These are phyloP conservation scores for Annona cherimola DNA, from an alignment of 164 flowering plant species.

Conservation along the genomic window DNA sequence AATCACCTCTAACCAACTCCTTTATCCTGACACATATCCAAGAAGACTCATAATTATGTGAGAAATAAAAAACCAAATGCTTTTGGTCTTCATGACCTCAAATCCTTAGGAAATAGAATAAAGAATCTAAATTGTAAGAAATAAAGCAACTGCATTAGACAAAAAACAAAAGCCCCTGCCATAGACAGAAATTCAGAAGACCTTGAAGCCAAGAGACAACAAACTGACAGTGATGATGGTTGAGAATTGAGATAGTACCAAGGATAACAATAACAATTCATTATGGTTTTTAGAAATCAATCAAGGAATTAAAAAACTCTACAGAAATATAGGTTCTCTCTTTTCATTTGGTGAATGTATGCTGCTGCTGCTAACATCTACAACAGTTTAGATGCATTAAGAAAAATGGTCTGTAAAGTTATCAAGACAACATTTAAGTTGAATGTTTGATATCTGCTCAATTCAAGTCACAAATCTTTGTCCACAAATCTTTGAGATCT, in stretches of 20 bases:
- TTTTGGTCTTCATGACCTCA: neutral
- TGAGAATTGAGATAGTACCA: neutral
- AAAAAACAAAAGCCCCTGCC: neutral
- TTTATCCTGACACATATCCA: slow-evolving; percentile 38
- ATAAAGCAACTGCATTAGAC: neutral
- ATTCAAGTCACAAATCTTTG: no score
- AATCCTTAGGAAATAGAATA: neutral
- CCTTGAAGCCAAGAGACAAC: neutral
- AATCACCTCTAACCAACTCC: slow-evolving; percentile 42
- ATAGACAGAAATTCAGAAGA: neutral
- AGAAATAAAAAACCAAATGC: neutral
- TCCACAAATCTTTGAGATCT: no score
- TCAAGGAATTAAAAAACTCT: neutral
- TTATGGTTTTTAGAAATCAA: neutral
- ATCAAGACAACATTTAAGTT: neutral
- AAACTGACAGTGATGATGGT: neutral
- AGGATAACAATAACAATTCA: neutral
- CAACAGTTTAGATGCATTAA: neutral
- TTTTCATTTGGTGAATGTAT: neutral
- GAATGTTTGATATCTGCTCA: neutral
- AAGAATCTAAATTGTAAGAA: neutral
- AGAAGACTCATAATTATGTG: neutral
- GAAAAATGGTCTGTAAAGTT: neutral
- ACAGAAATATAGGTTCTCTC: neutral
- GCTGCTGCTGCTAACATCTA: neutral